phyloP scores from a whole-genome alignment of 176 grass and related monocot species.

The Typha latifolia region DNA sequence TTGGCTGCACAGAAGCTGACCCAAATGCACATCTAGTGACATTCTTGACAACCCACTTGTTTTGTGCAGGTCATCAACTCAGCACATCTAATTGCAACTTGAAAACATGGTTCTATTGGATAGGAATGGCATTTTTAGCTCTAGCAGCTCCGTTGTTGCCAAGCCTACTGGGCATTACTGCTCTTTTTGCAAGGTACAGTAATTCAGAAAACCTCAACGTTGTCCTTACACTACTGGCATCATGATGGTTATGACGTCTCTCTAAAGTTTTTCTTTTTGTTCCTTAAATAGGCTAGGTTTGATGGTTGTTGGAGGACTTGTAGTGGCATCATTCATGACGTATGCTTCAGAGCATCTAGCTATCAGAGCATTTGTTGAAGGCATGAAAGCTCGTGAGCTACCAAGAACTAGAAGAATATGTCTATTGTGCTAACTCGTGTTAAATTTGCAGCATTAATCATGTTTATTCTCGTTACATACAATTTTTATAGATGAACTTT shows the following conservation, averaged over 20 bases:
- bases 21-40: too few species aligned
- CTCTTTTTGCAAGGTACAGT: conserved; percentile 77
- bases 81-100: conserved; percentile 44
- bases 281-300: too few species aligned
- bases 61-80: conserved; percentile 49
- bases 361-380: conserved; percentile 17
- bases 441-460: too few species aligned
- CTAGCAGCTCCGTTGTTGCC: conserved; percentile 44
- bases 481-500: too few species aligned
- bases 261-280: too few species aligned
- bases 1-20: not conserved
- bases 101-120: conserved; percentile 49
- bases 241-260: too few species aligned
- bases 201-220: not conserved
- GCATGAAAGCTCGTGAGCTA: conserved; percentile 4
- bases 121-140: conserved; percentile 57
- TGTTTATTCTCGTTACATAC: too few species aligned
- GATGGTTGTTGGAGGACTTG: conserved; percentile 2
- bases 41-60: not conserved
- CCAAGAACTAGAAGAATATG: conserved; percentile 12
- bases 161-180: conserved; percentile 59
- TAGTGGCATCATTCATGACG: conserved; percentile 14
- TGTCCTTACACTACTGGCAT: not conserved
- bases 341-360: conserved; percentile 26
- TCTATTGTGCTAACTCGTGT: not conserved